Conservation (phyloP, 495 filamentous ascomycete species). For the Cercophora scortea region DNA sequence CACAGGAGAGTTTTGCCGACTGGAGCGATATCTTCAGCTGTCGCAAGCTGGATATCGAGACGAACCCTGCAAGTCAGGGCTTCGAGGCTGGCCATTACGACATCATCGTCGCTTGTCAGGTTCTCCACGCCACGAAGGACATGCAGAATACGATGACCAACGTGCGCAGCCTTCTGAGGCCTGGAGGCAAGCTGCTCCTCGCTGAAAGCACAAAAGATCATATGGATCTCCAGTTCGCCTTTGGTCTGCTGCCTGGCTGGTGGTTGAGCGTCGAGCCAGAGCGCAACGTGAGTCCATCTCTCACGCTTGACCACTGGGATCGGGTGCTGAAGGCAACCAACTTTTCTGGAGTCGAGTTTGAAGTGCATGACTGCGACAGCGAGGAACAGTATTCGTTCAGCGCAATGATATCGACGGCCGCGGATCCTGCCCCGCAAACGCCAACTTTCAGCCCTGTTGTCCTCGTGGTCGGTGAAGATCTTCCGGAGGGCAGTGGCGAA, state of each 20-base stretch:
- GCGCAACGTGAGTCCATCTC: constrained; percentile 14
- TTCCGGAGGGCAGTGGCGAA: neutral
- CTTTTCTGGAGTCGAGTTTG: constrained; percentile 3
- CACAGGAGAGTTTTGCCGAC: constrained; percentile 31
- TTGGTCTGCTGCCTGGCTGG: constrained; percentile 36
- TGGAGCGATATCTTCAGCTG: constrained; percentile 30
- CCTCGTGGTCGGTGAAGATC: neutral
- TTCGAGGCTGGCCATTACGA: constrained; percentile 40
- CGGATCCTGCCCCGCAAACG: neutral
- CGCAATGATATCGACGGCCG: neutral
- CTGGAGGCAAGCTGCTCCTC: constrained; percentile 31
- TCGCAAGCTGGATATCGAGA: neutral
- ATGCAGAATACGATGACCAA: constrained; percentile 25
- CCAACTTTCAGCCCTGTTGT: neutral
- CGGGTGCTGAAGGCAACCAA: neutral
- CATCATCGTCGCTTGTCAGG: constrained; percentile 43
- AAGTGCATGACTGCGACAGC: neutral
- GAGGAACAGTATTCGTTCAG: neutral
- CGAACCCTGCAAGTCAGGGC: constrained; percentile 26
- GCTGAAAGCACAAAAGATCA: constrained; percentile 25
- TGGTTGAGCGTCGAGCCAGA: constrained; percentile 34
- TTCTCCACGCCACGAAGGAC: constrained; percentile 32
- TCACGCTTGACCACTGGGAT: constrained; percentile 12
- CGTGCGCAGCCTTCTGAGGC: constrained; percentile 28
- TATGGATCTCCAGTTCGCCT: constrained; percentile 24